Evolutionary conservation across 768 basidiomycete genomes (phyloP).

Genomic region (Suillus subalutaceus): DNA sequence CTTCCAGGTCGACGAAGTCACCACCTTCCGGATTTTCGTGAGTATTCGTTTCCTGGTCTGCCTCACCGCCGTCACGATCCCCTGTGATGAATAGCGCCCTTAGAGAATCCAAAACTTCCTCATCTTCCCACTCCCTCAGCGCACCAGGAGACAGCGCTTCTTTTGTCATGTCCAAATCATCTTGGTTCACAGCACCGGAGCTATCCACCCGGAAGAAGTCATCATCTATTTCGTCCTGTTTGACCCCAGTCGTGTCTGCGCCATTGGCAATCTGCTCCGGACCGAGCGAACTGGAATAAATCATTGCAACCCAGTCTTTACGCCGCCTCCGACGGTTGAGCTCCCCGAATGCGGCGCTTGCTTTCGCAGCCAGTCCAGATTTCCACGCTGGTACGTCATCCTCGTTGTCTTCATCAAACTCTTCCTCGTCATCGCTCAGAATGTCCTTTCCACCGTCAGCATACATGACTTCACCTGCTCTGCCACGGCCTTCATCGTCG

Average conservation of each 20-base stretch:
- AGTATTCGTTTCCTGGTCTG: conserved; percentile 42
- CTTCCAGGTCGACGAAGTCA: conserved; percentile 48
- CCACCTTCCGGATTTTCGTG: conserved; percentile 40
- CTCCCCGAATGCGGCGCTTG: conserved; percentile 48
- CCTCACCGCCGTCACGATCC: conserved; percentile 38
- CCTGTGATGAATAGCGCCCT: conserved; percentile 91
- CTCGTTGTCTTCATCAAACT: conserved; percentile 39
- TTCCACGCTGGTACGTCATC: conserved; percentile 76
- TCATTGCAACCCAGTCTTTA: conserved; percentile 83
- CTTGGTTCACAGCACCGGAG: conserved; percentile 40
- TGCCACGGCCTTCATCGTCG: conserved; percentile 42
- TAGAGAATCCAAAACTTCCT: conserved; percentile 84
- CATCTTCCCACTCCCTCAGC: conserved; percentile 80
- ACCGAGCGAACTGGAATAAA: conserved; percentile 72
- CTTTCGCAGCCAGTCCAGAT: conserved; percentile 55
- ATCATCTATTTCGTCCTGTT: conserved; percentile 51
- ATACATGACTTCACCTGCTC: conserved; percentile 40
- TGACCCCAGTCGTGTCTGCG: conserved; percentile 15
- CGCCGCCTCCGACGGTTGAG: conserved; percentile 41
- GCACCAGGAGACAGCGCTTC: conserved; percentile 50
- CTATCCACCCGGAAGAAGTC: conserved; percentile 74
- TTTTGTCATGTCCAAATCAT: conserved; percentile 73
- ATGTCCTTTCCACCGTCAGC: conserved; percentile 56
- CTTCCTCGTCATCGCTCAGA: conserved; percentile 50
- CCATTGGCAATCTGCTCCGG: conserved; percentile 68